These are phyloP conservation scores for Sphaceloma murrayae DNA, from an alignment of 2,329 filamentous ascomycete species.

Conservation along the genomic window DNA sequence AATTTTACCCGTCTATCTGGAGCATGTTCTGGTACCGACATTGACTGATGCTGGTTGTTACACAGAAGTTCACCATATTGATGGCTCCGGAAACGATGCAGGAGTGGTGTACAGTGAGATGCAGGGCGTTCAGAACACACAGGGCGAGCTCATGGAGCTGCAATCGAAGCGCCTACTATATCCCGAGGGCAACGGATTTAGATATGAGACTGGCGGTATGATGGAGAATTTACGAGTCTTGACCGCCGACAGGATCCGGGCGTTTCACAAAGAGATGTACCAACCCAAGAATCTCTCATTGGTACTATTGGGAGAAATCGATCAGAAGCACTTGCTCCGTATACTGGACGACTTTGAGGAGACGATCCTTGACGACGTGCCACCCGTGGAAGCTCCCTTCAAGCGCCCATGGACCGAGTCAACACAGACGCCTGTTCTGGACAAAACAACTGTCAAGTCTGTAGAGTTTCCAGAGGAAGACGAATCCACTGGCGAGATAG, in stretches of 20 bases:
- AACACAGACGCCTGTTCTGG: conserved; percentile 61
- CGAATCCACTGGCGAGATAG: conserved; percentile 81
- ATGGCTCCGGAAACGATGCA: conserved; percentile 87
- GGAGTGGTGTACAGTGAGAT: conserved; percentile 90
- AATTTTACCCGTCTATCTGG: conserved; percentile 87
- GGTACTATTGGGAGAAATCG: conserved; percentile 82
- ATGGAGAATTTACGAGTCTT: conserved; percentile 81
- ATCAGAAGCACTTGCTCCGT: conserved; percentile 67
- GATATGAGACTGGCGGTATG: conserved; percentile 97
- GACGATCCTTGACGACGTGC: conserved; percentile 73
- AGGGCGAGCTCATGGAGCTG: conserved; percentile 78
- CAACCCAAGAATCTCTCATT: conserved; percentile 92
- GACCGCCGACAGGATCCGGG: conserved; percentile 81
- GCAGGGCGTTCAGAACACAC: conserved; percentile 85
- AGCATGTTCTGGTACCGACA: conserved; percentile 85
- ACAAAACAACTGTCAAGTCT: conserved; percentile 62
- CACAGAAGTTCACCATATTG: conserved; percentile 93
- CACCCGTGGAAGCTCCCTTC: conserved; percentile 64
- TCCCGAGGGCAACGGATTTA: conserved; percentile 80
- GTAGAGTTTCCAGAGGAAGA: conserved; percentile 95
- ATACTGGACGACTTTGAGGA: conserved; percentile 84
- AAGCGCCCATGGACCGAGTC: conserved; percentile 88
- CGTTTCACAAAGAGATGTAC: conserved; percentile 94
- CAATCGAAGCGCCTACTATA: conserved; percentile 72
- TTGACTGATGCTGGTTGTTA: conserved; percentile 87